Percentiles rank a stretch among this genome's conserved stretches.
phyloP scores from a whole-genome alignment of 352 stramenopile species.

The Globisporangium orthogonon region DNA sequence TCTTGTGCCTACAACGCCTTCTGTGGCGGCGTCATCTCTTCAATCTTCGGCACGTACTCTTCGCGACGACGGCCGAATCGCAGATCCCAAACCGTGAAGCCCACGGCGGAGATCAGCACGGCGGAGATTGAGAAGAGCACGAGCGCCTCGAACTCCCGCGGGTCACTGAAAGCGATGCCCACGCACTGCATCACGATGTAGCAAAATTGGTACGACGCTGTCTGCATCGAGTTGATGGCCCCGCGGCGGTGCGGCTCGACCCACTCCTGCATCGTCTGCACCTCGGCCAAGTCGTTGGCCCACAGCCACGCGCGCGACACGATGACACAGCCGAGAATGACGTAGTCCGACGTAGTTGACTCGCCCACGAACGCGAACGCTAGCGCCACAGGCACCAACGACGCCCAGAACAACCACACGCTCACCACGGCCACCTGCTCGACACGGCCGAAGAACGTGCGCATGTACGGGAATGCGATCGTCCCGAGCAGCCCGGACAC shows the following conservation, averaged over 20 bases:
- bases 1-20: neutral
- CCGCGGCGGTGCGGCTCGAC: constrained; percentile 35
- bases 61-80: constrained; percentile 37
- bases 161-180: constrained; percentile 45
- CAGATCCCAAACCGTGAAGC: constrained; percentile 43
- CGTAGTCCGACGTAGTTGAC: constrained; percentile 41
- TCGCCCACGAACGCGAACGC: constrained; percentile 37
- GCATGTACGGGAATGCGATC: constrained; percentile 32
- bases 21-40: neutral
- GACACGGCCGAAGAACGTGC: constrained; percentile 22
- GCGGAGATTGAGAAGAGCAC: constrained; percentile 45
- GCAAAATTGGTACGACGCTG: constrained; percentile 53
- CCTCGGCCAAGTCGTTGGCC: constrained; percentile 51
- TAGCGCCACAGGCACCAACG: constrained; percentile 27
- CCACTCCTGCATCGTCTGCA: constrained; percentile 71
- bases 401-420: constrained; percentile 63
- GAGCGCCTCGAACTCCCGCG: constrained; percentile 46
- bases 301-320: constrained; percentile 52
- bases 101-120: constrained; percentile 38
- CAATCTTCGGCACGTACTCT: constrained; percentile 18
- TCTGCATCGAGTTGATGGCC: constrained; percentile 64
- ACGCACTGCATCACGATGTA: constrained; percentile 48
- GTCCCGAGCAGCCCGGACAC: constrained; percentile 44
- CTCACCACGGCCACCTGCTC: constrained; percentile 42
- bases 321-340: constrained; percentile 41